Conservation (phyloP, 2,329 filamentous ascomycete genomes). For the Hypomyces rosellus region DNA sequence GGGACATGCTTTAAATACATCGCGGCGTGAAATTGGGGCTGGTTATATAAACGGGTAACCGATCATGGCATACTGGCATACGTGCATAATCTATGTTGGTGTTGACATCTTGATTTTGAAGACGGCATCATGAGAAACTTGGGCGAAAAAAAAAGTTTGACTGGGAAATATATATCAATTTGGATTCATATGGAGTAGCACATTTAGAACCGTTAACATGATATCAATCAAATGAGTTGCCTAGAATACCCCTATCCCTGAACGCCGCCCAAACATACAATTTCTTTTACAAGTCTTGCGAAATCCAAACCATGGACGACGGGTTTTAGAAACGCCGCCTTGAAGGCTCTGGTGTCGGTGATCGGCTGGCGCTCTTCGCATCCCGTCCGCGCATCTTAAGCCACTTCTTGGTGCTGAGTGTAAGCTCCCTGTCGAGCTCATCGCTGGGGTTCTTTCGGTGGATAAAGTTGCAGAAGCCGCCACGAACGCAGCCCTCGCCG, state of each 20-base stretch:
- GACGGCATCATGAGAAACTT: not conserved
- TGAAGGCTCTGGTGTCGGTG: constrained; percentile 79
- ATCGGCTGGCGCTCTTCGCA: constrained; percentile 72
- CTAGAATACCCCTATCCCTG: constrained; percentile 13
- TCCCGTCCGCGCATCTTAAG: constrained; percentile 77
- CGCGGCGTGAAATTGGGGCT: constrained; percentile 10
- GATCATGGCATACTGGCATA: constrained; percentile 8
- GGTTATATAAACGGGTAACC: constrained; percentile 10
- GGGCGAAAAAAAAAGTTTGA: not conserved
- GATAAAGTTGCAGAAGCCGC: constrained; percentile 99
- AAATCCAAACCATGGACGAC: not conserved
- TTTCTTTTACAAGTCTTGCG: constrained; percentile 1
- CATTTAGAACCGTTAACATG: constrained; percentile 12
- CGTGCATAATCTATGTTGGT: constrained; percentile 6
- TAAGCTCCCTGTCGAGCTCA: constrained; percentile 82
- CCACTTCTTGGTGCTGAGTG: constrained; percentile 94
- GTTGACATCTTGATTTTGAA: constrained; percentile 11
- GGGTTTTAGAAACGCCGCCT: constrained; percentile 60
- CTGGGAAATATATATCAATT: constrained; percentile 11
- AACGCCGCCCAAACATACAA: constrained; percentile 19
- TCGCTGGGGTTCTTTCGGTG: constrained; percentile 90
- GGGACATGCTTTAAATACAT: constrained; percentile 8
- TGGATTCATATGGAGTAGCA: constrained; percentile 8
- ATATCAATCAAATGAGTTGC: constrained; percentile 11
- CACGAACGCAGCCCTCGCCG: constrained; percentile 90